Conservation (phyloP, 1,284 basidiomycete species). For the Cystobasidium sp. region DNA sequence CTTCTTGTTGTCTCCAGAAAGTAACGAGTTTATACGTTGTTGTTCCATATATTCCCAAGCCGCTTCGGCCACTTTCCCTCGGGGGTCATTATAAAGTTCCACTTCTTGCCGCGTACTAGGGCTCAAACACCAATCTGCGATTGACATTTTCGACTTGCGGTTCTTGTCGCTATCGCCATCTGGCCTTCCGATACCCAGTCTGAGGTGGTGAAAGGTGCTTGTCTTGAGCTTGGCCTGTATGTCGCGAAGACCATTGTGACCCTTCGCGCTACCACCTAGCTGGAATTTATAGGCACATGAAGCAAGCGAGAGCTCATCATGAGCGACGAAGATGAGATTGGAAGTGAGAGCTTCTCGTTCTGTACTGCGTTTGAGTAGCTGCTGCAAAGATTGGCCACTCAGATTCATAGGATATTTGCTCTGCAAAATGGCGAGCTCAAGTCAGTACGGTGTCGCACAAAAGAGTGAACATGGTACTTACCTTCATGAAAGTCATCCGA, state of each 20-base stretch:
- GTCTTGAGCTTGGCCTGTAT: conserved; percentile 9
- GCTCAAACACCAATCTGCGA: conserved; percentile 38
- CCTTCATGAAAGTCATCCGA: conserved; percentile 34
- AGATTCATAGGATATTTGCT: conserved; percentile 40
- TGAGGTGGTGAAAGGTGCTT: conserved; percentile 23
- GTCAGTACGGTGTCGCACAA: not conserved
- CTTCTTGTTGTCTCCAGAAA: not conserved
- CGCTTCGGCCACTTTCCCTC: conserved; percentile 12
- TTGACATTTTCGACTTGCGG: conserved; percentile 10
- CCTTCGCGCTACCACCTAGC: conserved; percentile 22
- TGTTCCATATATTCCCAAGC: conserved; percentile 39
- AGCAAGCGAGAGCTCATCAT: conserved; percentile 28
- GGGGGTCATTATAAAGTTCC: conserved; percentile 4
- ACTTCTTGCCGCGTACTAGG: conserved; percentile 24
- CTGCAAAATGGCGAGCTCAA: not conserved
- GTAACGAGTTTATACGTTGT: conserved; percentile 8
- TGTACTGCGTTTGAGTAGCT: conserved; percentile 10
- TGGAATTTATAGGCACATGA: conserved; percentile 4
- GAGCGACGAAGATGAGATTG: conserved; percentile 20
- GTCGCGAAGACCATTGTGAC: conserved; percentile 34
- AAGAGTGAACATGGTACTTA: not conserved
- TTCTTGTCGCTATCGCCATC: conserved; percentile 24
- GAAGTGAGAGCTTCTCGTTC: conserved; percentile 2
- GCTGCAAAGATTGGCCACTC: conserved; percentile 10
- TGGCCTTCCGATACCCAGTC: conserved; percentile 33